Evolutionary conservation across 2,329 filamentous ascomycete species (phyloP), one percentile per base, ranked within the genome.

Genomic region (Rutstroemia sp.): DNA sequence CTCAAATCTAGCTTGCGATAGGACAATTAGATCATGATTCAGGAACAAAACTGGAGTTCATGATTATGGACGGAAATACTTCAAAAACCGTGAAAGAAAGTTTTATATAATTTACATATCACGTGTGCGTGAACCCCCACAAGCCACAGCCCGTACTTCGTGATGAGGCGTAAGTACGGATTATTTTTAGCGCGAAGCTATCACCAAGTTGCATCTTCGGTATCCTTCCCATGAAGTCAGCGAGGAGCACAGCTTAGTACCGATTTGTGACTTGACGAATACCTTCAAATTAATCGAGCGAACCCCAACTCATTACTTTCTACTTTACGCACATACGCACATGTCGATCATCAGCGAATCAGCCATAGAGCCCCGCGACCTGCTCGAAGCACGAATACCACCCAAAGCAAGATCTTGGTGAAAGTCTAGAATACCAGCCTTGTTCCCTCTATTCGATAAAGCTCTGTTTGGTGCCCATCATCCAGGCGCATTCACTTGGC

Each of bases 401-500:
- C 10, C 37, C 38, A 39, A 37, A 25, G 30, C 51, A 34, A 54
- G 27, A 52, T 52, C 38, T 56, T 47, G 47, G 27, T 55, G 53
- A 51, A 58, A 48, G 45, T 51, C 59, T 50, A 45, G 50, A 30
- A 10, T 30, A 12, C 44, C n/a, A 27, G 23, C 25, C 14, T 25
- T 37, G 19, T 54, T 16, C 17, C 30, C 41, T 48, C 16, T 19
- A 10, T 30, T 38, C 37, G 39, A 12, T 30, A n/a, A 21, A 48
- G 37, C 17, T 41, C 42, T 30, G 16, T 17, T 45, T 21, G 5
- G 34, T 42, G 9, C 30, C 16, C 9, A 25, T 46, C 19, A 48
- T 48, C 50, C 14, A 59, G 34, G 65, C 70, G 57, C 75, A 76
- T 61, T 10, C 72, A 77, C 45, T 66, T 74, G 10, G 72, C 71